Evolutionary conservation across 129 eudicot genomes (phyloP).

Genomic region (Rutidosis leptorrhynchoides): DNA sequence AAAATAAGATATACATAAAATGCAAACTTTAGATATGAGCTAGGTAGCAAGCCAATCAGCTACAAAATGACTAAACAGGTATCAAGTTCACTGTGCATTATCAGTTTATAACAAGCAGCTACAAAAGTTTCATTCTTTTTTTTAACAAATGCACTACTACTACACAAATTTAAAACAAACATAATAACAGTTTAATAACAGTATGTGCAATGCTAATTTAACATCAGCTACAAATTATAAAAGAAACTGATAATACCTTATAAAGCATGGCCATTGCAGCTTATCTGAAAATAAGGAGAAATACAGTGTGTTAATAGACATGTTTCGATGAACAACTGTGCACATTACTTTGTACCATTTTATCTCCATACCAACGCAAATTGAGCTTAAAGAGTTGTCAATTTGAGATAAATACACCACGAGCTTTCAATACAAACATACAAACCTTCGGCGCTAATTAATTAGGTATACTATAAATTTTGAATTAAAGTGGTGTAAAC

Average conservation of each 20-base stretch:
- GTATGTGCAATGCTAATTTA: neutral
- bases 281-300: conserved; percentile 27
- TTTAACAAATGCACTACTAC: too few relatives aligned
- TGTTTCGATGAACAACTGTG: neutral
- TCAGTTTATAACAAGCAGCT: too few relatives aligned
- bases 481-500: neutral
- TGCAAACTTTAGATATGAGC: neutral
- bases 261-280: conserved; percentile 40
- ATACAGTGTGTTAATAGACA: neutral
- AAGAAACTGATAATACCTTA: conserved; percentile 30
- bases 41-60: too few relatives aligned
- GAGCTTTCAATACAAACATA: too few relatives aligned
- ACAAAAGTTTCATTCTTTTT: too few relatives aligned
- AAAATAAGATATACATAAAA: conserved; percentile 7
- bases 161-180: neutral
- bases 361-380: neutral
- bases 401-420: neutral
- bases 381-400: neutral
- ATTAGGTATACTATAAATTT: neutral
- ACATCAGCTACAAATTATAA: neutral
- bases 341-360: neutral
- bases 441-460: neutral
- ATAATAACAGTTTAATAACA: neutral
- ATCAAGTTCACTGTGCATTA: too few relatives aligned
- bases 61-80: too few relatives aligned